Evolutionary conservation across 495 filamentous ascomycete species (phyloP).

Genomic region (Aspergillus cavernicola): DNA sequence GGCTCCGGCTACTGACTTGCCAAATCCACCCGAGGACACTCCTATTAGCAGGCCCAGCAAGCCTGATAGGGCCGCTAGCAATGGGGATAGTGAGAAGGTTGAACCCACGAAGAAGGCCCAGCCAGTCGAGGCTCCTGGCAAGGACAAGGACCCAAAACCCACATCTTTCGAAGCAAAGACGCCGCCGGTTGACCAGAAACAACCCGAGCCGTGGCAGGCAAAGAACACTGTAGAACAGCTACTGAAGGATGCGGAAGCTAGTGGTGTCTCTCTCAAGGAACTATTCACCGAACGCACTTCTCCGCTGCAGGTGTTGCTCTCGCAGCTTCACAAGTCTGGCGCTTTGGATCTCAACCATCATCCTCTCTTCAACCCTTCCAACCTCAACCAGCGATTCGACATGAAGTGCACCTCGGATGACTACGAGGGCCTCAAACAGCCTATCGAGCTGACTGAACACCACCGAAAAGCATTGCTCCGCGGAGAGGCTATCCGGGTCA

Average conservation of each 20-base stretch:
- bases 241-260: constrained; percentile 37
- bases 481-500: constrained; percentile 39
- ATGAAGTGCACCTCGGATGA: constrained; percentile 47
- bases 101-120: constrained; percentile 34
- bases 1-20: constrained; percentile 43
- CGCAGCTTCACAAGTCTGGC: constrained; percentile 47
- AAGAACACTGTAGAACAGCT: constrained; percentile 43
- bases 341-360: constrained; percentile 45
- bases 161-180: constrained; percentile 33
- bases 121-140: constrained; percentile 31
- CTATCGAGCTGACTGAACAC: constrained; percentile 39
- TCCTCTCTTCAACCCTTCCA: constrained; percentile 53
- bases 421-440: constrained; percentile 35
- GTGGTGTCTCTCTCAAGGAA: constrained; percentile 34
- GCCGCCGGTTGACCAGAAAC: constrained; percentile 23
- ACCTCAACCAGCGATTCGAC: constrained; percentile 48
- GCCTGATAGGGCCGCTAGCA: constrained; percentile 24
- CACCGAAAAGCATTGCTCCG: constrained; percentile 38
- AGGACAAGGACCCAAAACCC: constrained; percentile 27
- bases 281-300: constrained; percentile 39
- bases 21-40: constrained; percentile 38
- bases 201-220: constrained; percentile 35
- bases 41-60: constrained; percentile 26
- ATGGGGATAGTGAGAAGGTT: constrained; percentile 25
- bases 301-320: constrained; percentile 42